phyloP scores from a whole-genome alignment of 768 basidiomycete species.

The Lactifluus echinatus region DNA sequence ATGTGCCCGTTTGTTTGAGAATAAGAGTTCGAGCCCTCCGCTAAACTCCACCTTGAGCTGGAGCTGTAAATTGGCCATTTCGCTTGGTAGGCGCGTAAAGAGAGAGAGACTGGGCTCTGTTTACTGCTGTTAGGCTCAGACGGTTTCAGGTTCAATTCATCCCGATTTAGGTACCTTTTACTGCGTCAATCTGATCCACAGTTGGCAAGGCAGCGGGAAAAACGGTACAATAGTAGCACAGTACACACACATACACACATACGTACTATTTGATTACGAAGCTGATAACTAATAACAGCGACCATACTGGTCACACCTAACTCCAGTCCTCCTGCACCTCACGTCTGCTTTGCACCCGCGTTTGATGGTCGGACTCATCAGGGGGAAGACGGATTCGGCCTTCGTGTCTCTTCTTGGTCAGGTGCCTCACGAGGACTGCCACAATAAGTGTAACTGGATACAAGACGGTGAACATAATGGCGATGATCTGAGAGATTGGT shows the following conservation, averaged over 20 bases:
- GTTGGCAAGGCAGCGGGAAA: too few relatives aligned
- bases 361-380: constrained; percentile 24
- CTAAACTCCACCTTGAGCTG: constrained; percentile 65
- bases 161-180: not conserved
- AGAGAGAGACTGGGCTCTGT: not conserved
- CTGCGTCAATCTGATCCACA: not conserved
- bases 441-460: constrained; percentile 54
- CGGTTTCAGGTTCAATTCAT: not conserved
- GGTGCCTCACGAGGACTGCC: constrained; percentile 33
- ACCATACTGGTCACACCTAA: not conserved
- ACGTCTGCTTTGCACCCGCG: not conserved
- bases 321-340: constrained; percentile 18
- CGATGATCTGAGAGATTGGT: constrained; percentile 38
- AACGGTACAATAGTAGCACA: not conserved
- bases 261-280: not conserved
- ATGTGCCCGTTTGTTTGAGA: constrained; percentile 60
- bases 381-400: constrained; percentile 38
- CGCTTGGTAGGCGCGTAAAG: not conserved
- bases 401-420: constrained; percentile 23
- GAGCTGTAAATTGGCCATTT: constrained; percentile 17
- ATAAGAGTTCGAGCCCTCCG: constrained; percentile 82
- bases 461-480: constrained; percentile 53
- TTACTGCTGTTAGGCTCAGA: not conserved
- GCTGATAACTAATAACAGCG: not conserved
- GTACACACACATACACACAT: not conserved